Base-by-base conservation (phyloP, 2,329 filamentous ascomycete species). In the Mariannaea elegans region DNA sequence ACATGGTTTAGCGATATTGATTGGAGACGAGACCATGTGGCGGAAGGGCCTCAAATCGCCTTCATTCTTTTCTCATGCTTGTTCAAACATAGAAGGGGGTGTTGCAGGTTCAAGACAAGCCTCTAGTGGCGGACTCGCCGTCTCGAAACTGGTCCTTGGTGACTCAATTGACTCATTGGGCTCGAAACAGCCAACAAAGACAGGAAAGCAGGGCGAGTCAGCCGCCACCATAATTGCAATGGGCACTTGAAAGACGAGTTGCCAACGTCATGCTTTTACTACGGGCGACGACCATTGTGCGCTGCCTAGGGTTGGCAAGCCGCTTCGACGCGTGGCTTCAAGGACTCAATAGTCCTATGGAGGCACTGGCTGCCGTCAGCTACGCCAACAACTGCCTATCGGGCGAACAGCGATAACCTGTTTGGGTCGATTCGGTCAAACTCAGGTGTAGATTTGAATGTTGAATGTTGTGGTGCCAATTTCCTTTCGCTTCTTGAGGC, bases 91-190 rank as follows among this genome's bases (percentile, higher is more conserved):
- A 29, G 13, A 38, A 12, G 5, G n/a, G 19, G 16, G 16, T 29
- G 2, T 36, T 4, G n/a, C 13, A 46, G 34, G 13, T 8, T 9
- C 21, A 38, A 31, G 19, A 23, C 24, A 12, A 54, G 13, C 18
- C 21, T 44, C 39, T 7, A 39, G 53, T 63, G 45, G 56, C 62
- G 42, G 47, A 41, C 10, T 13, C 7, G 32, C 45, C 36, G 36
- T 32, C 32, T 16, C 39, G 32, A 29, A 32, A 19, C 38, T 44
- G 19, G 18, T 16, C 5, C 27, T 46, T 23, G 47, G 38, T 49
- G 50, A 16, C 61, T 18, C 18, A 32, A 39, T 36, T 61, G 62
- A 65, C 50, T 63, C 62, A 50, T 27, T 50, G 34, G 38, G 48
- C 50, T 46, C 19, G 29, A 45, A 49, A 41, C 8, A 16, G 24